phyloP scores from a whole-genome alignment of 139 green algal genomes.

The Chlorella sp. region DNA sequence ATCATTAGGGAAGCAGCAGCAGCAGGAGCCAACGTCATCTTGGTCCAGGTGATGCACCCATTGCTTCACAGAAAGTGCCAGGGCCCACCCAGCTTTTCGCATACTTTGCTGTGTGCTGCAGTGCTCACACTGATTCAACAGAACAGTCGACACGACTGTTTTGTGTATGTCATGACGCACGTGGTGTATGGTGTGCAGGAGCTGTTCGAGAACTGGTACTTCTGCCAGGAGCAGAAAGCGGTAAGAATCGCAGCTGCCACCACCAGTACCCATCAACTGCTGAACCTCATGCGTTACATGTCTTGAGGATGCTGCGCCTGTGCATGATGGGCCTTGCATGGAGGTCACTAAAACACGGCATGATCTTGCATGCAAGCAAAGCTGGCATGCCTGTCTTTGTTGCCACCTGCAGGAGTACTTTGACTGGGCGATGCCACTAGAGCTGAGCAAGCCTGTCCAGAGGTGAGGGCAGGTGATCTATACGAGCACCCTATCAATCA shows the following conservation, averaged over 20 bases:
- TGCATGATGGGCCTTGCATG: no score
- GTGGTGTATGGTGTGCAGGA: no score
- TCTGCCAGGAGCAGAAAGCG: slow-evolving; percentile 41
- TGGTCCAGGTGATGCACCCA: slow-evolving; percentile 42
- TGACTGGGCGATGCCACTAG: no score
- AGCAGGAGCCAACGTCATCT: slow-evolving; percentile 60
- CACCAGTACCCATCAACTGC: not conserved
- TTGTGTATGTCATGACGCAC: no score
- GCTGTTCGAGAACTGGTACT: slow-evolving; percentile 63
- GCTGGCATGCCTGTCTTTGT: not conserved
- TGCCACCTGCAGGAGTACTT: not conserved
- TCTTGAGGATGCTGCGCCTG: not conserved
- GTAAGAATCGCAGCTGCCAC: not conserved
- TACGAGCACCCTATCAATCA: no score
- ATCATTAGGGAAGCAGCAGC: slow-evolving; percentile 45
- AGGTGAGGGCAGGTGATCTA: no score
- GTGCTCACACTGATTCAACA: no score
- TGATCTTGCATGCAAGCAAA: not conserved
- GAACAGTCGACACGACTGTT: no score
- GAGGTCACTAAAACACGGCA: no score
- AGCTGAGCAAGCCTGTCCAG: no score
- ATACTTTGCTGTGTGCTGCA: not conserved
- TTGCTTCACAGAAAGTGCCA: not conserved
- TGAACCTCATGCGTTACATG: no score
- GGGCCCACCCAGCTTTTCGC: not conserved